phyloP scores from a whole-genome alignment of 257 asterid species.

The Thymus mandschuricus region DNA sequence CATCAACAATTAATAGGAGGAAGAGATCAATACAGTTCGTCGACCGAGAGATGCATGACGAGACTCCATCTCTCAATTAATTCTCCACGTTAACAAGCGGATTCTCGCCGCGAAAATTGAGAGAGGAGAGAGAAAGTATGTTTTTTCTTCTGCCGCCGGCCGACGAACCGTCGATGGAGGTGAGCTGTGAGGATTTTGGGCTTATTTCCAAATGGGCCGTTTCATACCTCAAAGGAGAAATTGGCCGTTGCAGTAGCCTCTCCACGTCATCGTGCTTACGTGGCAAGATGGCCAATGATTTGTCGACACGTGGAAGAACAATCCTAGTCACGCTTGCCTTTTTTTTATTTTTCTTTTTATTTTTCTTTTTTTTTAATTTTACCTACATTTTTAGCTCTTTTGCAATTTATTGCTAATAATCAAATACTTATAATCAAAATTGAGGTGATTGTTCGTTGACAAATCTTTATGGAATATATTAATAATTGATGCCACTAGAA shows the following conservation, averaged over 20 bases:
- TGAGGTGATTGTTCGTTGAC: too few species aligned
- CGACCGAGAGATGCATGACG: conserved; percentile 95
- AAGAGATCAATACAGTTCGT: conserved; percentile 66
- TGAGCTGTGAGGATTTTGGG: conserved; percentile 26
- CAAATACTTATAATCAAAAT: too few species aligned
- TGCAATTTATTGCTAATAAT: too few species aligned
- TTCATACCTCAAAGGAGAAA: background rate
- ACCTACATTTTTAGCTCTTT: too few species aligned
- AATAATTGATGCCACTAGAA: too few species aligned
- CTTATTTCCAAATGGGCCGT: conserved; percentile 18
- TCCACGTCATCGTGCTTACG: conserved; percentile 23
- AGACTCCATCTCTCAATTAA: conserved; percentile 55
- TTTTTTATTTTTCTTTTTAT: too few species aligned
- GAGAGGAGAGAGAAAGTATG: conserved; percentile 1
- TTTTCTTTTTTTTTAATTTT: too few species aligned
- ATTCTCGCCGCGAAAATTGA: conserved; percentile 1
- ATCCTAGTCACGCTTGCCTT: conserved; percentile 3
- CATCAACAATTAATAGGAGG: background rate
- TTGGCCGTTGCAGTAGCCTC: background rate
- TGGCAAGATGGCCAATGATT: background rate
- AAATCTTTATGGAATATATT: too few species aligned
- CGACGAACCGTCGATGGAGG: conserved; percentile 31
- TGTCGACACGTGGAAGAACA: background rate
- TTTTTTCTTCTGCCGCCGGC: conserved; percentile 17
- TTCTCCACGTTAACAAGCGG: background rate